phyloP scores from a whole-genome alignment of 306 rosid species.

The Dryas octopetala region DNA sequence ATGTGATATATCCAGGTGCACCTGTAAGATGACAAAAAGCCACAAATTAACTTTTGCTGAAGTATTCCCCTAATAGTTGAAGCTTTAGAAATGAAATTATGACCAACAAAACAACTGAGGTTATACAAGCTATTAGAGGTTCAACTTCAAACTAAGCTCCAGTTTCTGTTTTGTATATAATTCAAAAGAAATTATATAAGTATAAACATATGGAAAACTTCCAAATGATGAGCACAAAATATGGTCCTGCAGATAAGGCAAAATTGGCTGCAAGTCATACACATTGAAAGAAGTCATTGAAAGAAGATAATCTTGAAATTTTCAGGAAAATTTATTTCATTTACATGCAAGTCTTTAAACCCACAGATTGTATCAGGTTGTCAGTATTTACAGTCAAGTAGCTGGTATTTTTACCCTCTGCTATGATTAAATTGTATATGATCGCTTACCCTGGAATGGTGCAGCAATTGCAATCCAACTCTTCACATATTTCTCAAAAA shows the following conservation, averaged over 20 bases:
- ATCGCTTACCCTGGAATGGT: conserved; percentile 84
- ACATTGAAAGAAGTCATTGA: not conserved
- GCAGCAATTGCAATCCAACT: conserved; percentile 95
- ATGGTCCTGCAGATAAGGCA: not conserved
- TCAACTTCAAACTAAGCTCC: not conserved
- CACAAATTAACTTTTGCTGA: not conserved
- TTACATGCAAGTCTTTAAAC: not conserved
- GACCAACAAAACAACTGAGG: not conserved
- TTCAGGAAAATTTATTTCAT: not conserved
- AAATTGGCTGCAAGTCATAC: not conserved
- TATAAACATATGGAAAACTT: not conserved
- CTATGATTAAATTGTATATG: conserved; percentile 7
- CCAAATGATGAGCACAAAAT: not conserved
- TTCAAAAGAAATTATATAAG: not conserved
- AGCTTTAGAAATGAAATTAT: not conserved
- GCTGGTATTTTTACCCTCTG: not conserved
- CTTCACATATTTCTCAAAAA: conserved; percentile 95
- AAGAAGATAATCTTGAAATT: not conserved
- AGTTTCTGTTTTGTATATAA: not conserved
- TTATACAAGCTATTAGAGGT: not conserved
- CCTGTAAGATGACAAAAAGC: conserved; percentile 50
- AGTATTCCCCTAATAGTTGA: not conserved
- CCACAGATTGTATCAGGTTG: not conserved
- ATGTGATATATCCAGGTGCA: conserved; percentile 79
- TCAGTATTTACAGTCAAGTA: not conserved